Conservation (phyloP, 1,139 yeast genomes). For the Geotrichum australiense region DNA sequence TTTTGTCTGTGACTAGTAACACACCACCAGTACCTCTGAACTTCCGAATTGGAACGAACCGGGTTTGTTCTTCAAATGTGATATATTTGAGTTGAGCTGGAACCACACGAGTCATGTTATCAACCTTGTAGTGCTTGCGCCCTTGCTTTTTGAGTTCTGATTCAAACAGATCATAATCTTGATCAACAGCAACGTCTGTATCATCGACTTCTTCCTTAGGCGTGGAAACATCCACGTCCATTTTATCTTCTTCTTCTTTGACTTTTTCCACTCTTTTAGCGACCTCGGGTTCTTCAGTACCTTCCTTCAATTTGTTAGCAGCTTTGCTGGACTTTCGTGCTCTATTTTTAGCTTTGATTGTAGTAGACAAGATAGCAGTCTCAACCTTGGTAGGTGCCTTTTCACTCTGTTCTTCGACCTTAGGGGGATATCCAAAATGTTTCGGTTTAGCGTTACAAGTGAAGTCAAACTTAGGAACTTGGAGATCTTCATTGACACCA, state of each 20-base stretch:
- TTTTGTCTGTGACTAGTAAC: constrained; percentile 65
- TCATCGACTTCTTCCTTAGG: constrained; percentile 18
- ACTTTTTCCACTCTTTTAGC: constrained; percentile 26
- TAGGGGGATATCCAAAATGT: constrained; percentile 84
- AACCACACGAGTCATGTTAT: constrained; percentile 78
- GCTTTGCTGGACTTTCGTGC: constrained; percentile 55
- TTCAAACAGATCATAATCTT: constrained; percentile 21
- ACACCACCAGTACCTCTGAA: constrained; percentile 78
- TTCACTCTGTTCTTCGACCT: constrained; percentile 69
- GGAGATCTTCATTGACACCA: constrained; percentile 80
- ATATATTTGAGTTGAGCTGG: constrained; percentile 87
- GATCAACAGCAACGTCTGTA: constrained; percentile 20
- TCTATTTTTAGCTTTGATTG: constrained; percentile 86
- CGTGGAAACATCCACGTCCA: constrained; percentile 32
- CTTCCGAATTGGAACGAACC: constrained; percentile 79
- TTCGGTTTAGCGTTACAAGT: constrained; percentile 77
- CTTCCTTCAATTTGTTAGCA: constrained; percentile 38
- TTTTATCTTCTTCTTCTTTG: constrained; percentile 23
- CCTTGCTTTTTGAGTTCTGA: constrained; percentile 34
- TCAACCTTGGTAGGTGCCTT: constrained; percentile 85
- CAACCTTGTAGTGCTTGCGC: constrained; percentile 51
- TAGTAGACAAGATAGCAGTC: constrained; percentile 90
- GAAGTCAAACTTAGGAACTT: constrained; percentile 76
- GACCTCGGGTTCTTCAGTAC: constrained; percentile 39
- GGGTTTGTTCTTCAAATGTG: constrained; percentile 64